Evolutionary conservation across 495 filamentous ascomycete genomes (phyloP), one percentile per base, ranked within the genome.

Genomic region (Glarea lozoyensis): DNA sequence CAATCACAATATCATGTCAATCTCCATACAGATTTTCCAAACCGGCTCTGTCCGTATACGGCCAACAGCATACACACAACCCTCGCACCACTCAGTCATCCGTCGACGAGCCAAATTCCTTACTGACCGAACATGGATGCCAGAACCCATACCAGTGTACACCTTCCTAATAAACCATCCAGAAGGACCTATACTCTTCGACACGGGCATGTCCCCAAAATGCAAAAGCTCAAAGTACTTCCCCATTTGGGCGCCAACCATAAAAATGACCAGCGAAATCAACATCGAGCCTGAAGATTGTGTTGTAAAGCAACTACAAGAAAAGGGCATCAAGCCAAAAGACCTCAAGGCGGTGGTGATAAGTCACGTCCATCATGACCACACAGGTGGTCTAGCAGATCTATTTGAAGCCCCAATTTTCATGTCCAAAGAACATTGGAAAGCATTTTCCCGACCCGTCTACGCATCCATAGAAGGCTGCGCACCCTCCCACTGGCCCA

Each of bases 341-440:
- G 55, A 60, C 29, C 38, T 61, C 6, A 54, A 60, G 29, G 53
- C 37, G 3, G 49, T 61, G 13, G 42, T 64, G 9, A 18, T 64
- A 17, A 54, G 48, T 25, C 60, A 61, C 44, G 40, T 64, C 9
- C 60, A 61, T 40, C 57, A 58, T 24, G 59, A 61, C 32, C 60
- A 64, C 40, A 46, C 48, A 0, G 60, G 59, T 12, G 60, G 60
- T 1, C 34, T 64, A 19, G 43, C 52, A 39, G 59, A 64, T 29
- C 37, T 63, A 1, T 33, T 48, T 17, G 46, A 49, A 24, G 25
- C 55, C 5, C 55, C 53, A 1, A 45, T 59, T 10, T 57, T 53
- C 16, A 22, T 42, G 18, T 54, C 51, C 18, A 44, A 47, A 3
- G 53, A 58, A 33, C 57, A 64, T 29, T 59, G 59, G 57, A 34